Conservation (phyloP, 2,329 filamentous ascomycete genomes). For the Penicillium thymicola region DNA sequence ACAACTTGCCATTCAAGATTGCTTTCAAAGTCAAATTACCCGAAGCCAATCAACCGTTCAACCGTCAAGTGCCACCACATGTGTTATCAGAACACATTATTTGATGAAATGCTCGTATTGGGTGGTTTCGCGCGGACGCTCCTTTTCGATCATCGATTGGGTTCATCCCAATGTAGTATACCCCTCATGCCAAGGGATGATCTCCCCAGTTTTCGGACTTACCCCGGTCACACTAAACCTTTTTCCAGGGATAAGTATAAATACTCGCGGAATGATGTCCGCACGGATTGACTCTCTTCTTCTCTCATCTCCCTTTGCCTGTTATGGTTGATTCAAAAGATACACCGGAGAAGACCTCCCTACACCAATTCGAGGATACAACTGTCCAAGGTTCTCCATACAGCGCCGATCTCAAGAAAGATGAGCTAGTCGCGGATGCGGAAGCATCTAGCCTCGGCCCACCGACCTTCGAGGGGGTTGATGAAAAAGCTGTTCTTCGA, state of each 20-base stretch:
- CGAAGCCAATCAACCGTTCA: neutral
- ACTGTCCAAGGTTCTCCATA: neutral
- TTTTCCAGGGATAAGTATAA: neutral
- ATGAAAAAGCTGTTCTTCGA: constrained; percentile 23
- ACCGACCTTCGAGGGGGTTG: constrained; percentile 8
- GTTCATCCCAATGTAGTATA: neutral
- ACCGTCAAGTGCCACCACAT: neutral
- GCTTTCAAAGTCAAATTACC: neutral
- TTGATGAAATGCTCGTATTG: neutral
- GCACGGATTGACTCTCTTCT: neutral
- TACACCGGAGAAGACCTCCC: constrained; percentile 8
- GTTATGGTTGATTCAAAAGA: constrained; percentile 8
- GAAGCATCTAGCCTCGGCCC: constrained; percentile 5
- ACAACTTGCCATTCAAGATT: neutral
- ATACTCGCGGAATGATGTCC: neutral
- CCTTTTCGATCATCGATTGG: constrained; percentile 3
- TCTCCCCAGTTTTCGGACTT: constrained; percentile 2
- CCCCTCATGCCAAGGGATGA: constrained; percentile 4
- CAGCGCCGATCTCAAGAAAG: constrained; percentile 1
- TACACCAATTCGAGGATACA: constrained; percentile 9
- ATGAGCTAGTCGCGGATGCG: constrained; percentile 6
- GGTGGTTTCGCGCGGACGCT: neutral
- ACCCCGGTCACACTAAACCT: neutral
- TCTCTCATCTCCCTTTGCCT: neutral
- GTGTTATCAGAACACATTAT: neutral